Evolutionary conservation across 257 asterid genomes (phyloP), one percentile per base, ranked within the genome.

Genomic region (Solanum ahanhuiri): DNA sequence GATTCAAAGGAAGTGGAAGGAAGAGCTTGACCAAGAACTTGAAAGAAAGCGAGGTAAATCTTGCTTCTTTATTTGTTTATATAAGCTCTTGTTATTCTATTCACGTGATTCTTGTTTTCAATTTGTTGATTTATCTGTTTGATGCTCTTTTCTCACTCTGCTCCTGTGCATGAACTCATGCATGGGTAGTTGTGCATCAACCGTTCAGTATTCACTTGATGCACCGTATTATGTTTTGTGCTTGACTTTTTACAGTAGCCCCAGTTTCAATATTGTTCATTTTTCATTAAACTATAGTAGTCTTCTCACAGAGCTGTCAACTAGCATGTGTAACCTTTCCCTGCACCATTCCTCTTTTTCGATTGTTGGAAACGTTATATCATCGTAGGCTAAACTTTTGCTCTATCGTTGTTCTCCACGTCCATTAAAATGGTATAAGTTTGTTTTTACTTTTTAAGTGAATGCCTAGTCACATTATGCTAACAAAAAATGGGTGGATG

Each of bases 1-100:
- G 86, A 91, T 87, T 87, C 89, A 91, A 83, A 89, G 86, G 89
- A 89, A 88, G 70, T 91, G 93, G 93, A 89, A 91, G 72, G 93
- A 89, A 85, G 91, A 91, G 86, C 93, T 91, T 41, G 90, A 75
- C 70, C 89, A 91, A 83, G 91, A 91, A 85, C 91, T 91, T 70
- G 93, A 91, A 84, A 89, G 88, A 85, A 91, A 89, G 86, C 90
- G 93, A 15, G 93, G 93, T 89, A 85, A 1, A 34, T 76, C 31
- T 84, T 87, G 45, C 31, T 41, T 35, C 22, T 35, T 30, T 67
- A 17, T 45, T 63, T 72, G 81, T 37, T 73, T 73, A 35, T 35
- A 12, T 35, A 35, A 12, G 4, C 81, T 60, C 43, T 57, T 4
- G 12, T 18, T 39, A 75, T n/a, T 39, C 82, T 75, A 25, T 39